Evolutionary conservation across 352 stramenopile species (phyloP), one percentile per base, ranked within the genome.

Genomic region (Saprolegnia diclina): DNA sequence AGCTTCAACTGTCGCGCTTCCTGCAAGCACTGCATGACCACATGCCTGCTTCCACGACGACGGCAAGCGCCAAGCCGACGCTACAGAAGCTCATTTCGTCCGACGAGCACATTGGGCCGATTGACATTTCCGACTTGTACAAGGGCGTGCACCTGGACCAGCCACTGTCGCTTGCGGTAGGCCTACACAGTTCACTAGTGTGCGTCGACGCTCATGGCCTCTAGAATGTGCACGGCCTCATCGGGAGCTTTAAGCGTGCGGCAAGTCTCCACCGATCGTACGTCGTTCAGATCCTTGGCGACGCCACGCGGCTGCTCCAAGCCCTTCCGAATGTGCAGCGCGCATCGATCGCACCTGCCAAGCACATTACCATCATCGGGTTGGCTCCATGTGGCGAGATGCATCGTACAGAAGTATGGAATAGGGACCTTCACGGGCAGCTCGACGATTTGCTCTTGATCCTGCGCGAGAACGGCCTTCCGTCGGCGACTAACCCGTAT

Each of bases 71-170:
- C 77, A 83, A 21, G 46, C 72, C 35, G 24, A 32, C 64, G 22
- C 64, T 59, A 4, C 52, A 59, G 19, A 59, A 59, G 9, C 24
- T 59, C 35, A 40, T 59, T 19, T 42, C 24, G 7, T 59, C 52
- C 24, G 52, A 59, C 24, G 18, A 40, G 18, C 19, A 69, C 21
- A 22, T 38, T 24, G 63, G 46, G 1, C 48, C 42, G 10, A 94
- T 94, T 66, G 80, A 94, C 73, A 94, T 94, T 52, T 79, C 82
- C 65, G 83, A 92, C 72, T 91, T 94, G 86, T 92, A 94, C 73
- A 74, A 69, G 38, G 63, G 88, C 42, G 65, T 84, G 29, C 78
- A 89, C 32, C 68, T 91, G 37, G 79, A 85, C 57, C 72, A 81
- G 4, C 67, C 79, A 44, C 87, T 94, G 71, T 91, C 86, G 44